Evolutionary conservation across 306 rosid genomes (phyloP).

Genomic region (Prunus armeniaca): DNA sequence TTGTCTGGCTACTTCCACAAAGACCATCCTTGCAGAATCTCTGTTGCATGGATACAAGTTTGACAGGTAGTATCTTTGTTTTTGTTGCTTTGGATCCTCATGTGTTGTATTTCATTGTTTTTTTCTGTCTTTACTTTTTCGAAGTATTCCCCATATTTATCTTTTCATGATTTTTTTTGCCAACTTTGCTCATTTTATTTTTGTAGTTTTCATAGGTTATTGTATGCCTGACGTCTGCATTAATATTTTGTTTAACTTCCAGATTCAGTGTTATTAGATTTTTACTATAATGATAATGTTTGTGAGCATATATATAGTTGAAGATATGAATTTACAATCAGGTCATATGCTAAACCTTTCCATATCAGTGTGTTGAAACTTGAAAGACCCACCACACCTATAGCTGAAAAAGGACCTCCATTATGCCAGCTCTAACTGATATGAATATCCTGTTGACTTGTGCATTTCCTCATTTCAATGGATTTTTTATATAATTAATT

Average conservation of each 20-base stretch:
- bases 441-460: background rate
- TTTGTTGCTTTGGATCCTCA: conserved; percentile 8
- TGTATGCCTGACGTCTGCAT: background rate
- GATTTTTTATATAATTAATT: background rate
- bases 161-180: background rate
- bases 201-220: background rate
- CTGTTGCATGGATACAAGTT: conserved; percentile 94
- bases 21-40: conserved; percentile 94
- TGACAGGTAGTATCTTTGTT: conserved; percentile 61
- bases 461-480: background rate
- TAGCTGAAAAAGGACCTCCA: no score
- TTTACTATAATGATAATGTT: background rate
- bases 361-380: background rate
- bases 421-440: background rate
- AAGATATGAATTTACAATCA: background rate
- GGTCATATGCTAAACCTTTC: background rate
- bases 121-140: conserved; percentile 1
- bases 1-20: conserved; percentile 96
- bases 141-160: background rate
- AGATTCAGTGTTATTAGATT: background rate
- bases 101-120: background rate
- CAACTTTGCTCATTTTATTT: background rate
- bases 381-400: no score
- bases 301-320: background rate
- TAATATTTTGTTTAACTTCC: background rate